Evolutionary conservation across 139 green algal genomes (phyloP), one percentile per base, ranked within the genome.

Genomic region (Haematococcus sp.): DNA sequence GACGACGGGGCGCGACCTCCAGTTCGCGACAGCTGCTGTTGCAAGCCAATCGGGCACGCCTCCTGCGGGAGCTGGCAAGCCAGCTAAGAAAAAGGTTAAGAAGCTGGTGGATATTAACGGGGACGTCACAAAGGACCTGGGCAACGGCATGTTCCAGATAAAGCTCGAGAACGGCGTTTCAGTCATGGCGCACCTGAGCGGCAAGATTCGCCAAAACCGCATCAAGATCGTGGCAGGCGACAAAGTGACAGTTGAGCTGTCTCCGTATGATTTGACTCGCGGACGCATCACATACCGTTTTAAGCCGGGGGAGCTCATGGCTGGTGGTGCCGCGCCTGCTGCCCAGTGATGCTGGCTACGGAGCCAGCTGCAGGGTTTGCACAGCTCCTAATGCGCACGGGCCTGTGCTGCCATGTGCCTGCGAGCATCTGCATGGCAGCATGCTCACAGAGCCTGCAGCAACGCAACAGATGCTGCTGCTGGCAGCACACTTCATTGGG

Each of bases 161-260:
- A 88, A 85, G 73, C 74, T 88, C 34, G 79, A 90, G 83, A 94
- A 92, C 73, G 84, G 84, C 1, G 90, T 92, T 56, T 66, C 69
- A 34, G 79, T 91, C 34, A 81, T 94, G 54, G 84, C 76, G 25
- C 84, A 92, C 66, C 59, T 92, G 59, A 90, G 84, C 34, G 87
- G 87, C 33, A 92, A 91, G 83, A 94, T 91, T 65, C 64, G 82
- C 58, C 81, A 87, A 68, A 92, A 91, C 77, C 74, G 81, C 68
- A 90, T 93, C 71, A 86, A 86, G 75, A 92, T 92, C 73, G 75
- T 93, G 49, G 77, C 88, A 44, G 87, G 85, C 32, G 85, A 93
- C 78, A 83, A 82, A 68, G 82, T 91, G 34, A 82, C 77, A 34
- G 80, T 86, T 27, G 83, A 88, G 66, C 76, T 85, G 4, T 83